A percentile compares a stretch with the other conserved stretches of the same genome.
These are phyloP conservation scores for Ormosia semicastrata DNA, from an alignment of 306 rosid species.

Conservation along the genomic window DNA sequence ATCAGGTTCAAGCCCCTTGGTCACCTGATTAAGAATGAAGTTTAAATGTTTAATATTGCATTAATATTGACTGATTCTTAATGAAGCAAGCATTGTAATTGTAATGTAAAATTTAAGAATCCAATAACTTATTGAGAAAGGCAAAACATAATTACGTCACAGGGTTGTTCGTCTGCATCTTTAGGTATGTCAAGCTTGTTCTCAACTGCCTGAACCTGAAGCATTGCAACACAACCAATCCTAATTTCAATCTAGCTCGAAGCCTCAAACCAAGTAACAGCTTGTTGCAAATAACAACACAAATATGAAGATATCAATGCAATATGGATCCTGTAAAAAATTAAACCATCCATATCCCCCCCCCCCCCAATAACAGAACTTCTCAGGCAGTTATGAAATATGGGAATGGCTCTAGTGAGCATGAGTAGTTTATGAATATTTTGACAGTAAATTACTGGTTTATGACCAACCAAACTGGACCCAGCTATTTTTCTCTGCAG, in stretches of 20 bases:
- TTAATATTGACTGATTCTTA: neutral
- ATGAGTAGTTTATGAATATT: neutral
- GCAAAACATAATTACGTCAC: slow-evolving; percentile 32
- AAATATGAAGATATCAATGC: neutral
- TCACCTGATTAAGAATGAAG: slow-evolving; percentile 42
- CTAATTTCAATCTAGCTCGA: slow-evolving; percentile 24
- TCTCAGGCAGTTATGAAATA: neutral
- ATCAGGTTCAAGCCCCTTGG: slow-evolving; percentile 27
- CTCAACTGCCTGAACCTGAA: slow-evolving; percentile 50
- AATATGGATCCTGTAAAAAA: neutral
- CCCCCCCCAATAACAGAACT: neutral
- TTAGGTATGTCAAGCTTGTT: slow-evolving; percentile 19
- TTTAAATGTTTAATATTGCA: slow-evolving; percentile 14
- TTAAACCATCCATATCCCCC: neutral
- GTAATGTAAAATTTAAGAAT: neutral
- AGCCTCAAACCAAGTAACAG: slow-evolving; percentile 7
- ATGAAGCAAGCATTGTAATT: neutral
- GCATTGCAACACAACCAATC: slow-evolving; percentile 30
- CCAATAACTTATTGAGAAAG: neutral
- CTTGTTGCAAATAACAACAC: slow-evolving; percentile 4
- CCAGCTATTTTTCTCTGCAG: neutral
- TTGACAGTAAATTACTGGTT: neutral
- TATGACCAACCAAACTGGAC: neutral
- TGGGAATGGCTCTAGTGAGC: neutral
- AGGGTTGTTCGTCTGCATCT: slow-evolving; percentile 32